A percentile compares a stretch with the other conserved stretches of the same genome.
Conservation (phyloP, 2,329 filamentous ascomycete genomes). For the Pseudopyrenochaeta lycopersici region DNA sequence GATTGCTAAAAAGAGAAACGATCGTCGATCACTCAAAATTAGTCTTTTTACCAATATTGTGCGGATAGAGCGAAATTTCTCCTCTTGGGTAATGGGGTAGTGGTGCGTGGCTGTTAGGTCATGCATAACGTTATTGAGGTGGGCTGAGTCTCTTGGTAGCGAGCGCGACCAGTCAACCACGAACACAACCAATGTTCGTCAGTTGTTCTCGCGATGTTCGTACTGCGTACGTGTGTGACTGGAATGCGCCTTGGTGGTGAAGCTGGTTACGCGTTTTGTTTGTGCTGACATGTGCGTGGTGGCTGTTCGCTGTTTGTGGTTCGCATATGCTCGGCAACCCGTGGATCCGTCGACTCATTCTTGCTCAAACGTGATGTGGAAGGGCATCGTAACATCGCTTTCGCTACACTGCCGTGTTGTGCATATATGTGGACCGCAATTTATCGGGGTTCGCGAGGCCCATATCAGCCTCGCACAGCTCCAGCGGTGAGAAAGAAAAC, state of each 20-base stretch:
- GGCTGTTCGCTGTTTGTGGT: conserved; percentile 3
- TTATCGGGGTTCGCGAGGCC: conserved; percentile 6
- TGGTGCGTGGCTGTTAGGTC: neutral
- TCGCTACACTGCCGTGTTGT: conserved; percentile 17
- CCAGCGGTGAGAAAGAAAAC: conserved; percentile 26
- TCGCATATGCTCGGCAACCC: neutral
- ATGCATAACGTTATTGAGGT: conserved; percentile 6
- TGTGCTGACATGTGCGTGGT: neutral
- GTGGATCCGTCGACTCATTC: conserved; percentile 18
- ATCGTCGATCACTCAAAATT: conserved; percentile 3
- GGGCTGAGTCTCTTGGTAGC: conserved; percentile 4
- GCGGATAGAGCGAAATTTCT: neutral
- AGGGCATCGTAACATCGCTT: conserved; percentile 18
- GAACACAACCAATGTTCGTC: neutral
- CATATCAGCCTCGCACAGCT: conserved; percentile 21
- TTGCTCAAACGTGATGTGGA: conserved; percentile 8
- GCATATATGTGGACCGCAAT: conserved; percentile 9
- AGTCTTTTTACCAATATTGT: neutral
- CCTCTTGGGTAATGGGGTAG: neutral
- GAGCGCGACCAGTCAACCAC: neutral
- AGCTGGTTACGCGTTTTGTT: conserved; percentile 5
- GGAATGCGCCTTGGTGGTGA: conserved; percentile 4
- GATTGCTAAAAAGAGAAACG: conserved; percentile 15
- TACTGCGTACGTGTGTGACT: conserved; percentile 4
- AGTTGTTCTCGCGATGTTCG: neutral